phyloP scores from a whole-genome alignment of 83 land plant genomes.

The Picea engelmannii region DNA sequence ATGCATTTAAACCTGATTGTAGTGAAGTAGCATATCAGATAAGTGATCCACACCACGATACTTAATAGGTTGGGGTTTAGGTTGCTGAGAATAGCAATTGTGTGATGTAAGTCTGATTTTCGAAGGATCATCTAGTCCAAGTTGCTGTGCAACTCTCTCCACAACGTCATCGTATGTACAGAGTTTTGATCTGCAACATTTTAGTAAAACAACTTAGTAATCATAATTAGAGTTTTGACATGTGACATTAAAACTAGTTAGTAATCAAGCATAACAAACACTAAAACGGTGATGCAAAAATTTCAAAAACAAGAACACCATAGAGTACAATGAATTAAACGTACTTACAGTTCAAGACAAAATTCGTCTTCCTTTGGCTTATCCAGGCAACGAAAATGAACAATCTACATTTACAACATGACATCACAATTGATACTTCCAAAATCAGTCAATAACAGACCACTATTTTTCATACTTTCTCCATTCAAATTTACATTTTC shows the following conservation, averaged over 20 bases:
- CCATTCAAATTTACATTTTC: too few relatives aligned
- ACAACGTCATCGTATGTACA: constrained; percentile 95
- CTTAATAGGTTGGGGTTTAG: constrained; percentile 99
- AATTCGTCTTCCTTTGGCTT: constrained; percentile 99
- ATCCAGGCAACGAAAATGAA: constrained; percentile 89
- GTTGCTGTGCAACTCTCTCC: constrained; percentile 80
- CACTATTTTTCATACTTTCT: too few relatives aligned
- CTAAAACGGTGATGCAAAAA: neutral
- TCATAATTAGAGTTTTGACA: neutral
- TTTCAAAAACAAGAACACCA: neutral
- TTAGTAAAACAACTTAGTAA: neutral
- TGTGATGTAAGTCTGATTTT: constrained; percentile 96
- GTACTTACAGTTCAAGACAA: constrained; percentile 90
- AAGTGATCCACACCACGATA: constrained; percentile 94
- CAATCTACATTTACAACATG: constrained; percentile 59
- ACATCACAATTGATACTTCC: neutral
- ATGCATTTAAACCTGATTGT: constrained; percentile 76
- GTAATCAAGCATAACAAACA: neutral
- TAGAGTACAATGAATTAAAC: neutral
- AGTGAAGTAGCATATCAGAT: constrained; percentile 94
- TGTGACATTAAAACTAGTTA: neutral
- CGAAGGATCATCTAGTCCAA: constrained; percentile 93
- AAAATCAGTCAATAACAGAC: neutral
- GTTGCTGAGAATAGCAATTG: constrained; percentile 97
- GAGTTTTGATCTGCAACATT: constrained; percentile 78